Evolutionary conservation across 1,139 yeast genomes (phyloP), one percentile per base, ranked within the genome.

Genomic region (Hyphopichia fennica): DNA sequence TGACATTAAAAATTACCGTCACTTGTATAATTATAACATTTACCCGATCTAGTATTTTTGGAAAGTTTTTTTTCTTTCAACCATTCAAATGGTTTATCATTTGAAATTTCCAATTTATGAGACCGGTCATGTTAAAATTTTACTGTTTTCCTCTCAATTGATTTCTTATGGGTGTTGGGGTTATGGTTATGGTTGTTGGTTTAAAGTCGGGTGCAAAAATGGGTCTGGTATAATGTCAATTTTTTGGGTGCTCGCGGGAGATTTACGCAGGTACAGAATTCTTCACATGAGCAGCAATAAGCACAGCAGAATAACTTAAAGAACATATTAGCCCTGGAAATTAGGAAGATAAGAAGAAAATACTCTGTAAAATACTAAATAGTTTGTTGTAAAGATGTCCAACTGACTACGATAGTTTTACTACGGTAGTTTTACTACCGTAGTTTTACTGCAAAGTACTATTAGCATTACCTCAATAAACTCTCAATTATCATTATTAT

Each of bases 21-120:
- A 25, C 28, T 16, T 35, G 37, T 37, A 37, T 35, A 22, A 32
- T 34, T 37, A 29, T 40, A 31, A 34, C 30, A 32, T 40, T 28
- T 31, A 31, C 20, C 32, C 20, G 15, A 18, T 31, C 34, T 31
- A 31, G 11, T 31, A 17, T 33, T 16, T 15, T 28, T 27, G 20
- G 22, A 32, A 38, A 38, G 37, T 34, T 22, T 25, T 30, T 15
- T 31, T 31, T 13, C 34, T 31, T 31, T 31, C 18, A n/a, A 30
- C 6, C 14, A 5, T 25, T 25, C 28, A 11, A 25, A 25, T 25
- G 28, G 4, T 25, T 25, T 4, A 7, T 25, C 28, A 25, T 25
- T 25, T 11, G 28, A 25, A 7, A 5, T 25, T 25, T 25, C 13
- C 28, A 25, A 25, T 20, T 20, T 9, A n/a, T 22, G 31, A 34